Base-by-base conservation (phyloP, 2,329 filamentous ascomycete genomes). In the Fusarium sarcochroum region DNA sequence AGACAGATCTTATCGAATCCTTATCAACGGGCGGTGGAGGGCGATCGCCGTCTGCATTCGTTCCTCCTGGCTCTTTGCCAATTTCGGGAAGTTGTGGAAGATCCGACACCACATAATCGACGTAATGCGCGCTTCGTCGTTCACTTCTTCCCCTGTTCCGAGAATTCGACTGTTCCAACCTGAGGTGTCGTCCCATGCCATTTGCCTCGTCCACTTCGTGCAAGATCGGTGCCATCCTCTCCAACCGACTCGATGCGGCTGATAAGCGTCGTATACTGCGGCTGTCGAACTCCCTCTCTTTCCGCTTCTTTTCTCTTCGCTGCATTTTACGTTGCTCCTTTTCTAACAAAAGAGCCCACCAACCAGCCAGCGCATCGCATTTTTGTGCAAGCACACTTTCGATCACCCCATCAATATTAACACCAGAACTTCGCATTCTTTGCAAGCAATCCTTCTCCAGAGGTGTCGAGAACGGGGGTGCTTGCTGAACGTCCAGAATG, bases 311-410 rank as follows among this genome's bases (percentile, higher is more conserved):
- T 73, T 98, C 94, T 66, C 91, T 86, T 63, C 94, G 86, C 65
- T 83, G 86, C 68, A 94, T 90, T 79, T 99, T 99, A 10, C 94
- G 89, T 76, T 94, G 89, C 76, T 99, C 96, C 78, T 98, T 99
- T 76, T 98, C 96, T 11, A 98, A 89, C 38, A 99, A 82, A 27
- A 99, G 80, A 5, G 93, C 92, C 96, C 96, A 99, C 96, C 96
- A 99, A 7, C 96, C 96, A 50, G 94, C 93, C 48, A 99, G 82
- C 7, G 91, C 87, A 79, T 99, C 95, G 76, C 96, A 98, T 69
- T 93, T 88, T 77, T 97, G 93, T 6, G 94, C 89, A 35, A 97
- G 80, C 5, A 99, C 96, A 73, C 96, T 97, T 77, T 98, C 95
- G 67, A 98, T 95, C 9, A 99, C 93, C 63, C 91, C 87, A 76